phyloP scores from a whole-genome alignment of 768 basidiomycete genomes.

The Daedalea quercina region DNA sequence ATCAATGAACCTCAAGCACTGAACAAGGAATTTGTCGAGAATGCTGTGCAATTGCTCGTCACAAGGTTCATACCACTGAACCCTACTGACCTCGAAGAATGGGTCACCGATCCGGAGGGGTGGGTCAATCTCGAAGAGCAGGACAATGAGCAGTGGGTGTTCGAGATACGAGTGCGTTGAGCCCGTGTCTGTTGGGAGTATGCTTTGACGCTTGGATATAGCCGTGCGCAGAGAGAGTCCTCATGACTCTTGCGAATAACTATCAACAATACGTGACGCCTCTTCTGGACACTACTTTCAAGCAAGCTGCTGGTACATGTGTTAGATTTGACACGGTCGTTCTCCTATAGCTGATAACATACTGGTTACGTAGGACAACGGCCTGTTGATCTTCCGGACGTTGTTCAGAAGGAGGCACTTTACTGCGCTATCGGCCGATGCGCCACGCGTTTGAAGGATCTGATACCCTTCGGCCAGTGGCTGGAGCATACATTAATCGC shows the following conservation, averaged over 20 bases:
- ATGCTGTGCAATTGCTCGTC: slow-evolving; percentile 70
- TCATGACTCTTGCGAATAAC: slow-evolving; percentile 70
- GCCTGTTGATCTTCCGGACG: slow-evolving; percentile 44
- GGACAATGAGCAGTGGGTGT: slow-evolving; percentile 91
- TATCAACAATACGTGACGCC: slow-evolving; percentile 67
- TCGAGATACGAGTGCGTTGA: slow-evolving; percentile 73
- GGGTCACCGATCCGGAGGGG: slow-evolving; percentile 89
- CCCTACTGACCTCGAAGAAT: slow-evolving; percentile 71
- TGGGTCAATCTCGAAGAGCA: slow-evolving; percentile 89
- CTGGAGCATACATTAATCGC: slow-evolving; percentile 48
- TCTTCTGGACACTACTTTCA: slow-evolving; percentile 52
- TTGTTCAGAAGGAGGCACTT: slow-evolving; percentile 79
- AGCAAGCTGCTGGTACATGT: slow-evolving; percentile 48
- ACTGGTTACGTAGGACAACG: slow-evolving; percentile 36
- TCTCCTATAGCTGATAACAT: background rate
- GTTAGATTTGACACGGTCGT: background rate
- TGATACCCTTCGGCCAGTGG: slow-evolving; percentile 68
- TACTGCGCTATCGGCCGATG: slow-evolving; percentile 90
- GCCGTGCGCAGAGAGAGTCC: slow-evolving; percentile 92
- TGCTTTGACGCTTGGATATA: slow-evolving; percentile 23
- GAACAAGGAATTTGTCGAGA: slow-evolving; percentile 63
- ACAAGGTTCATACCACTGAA: slow-evolving; percentile 83
- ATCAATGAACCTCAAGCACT: slow-evolving; percentile 36
- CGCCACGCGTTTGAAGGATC: slow-evolving; percentile 50
- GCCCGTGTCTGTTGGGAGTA: background rate